Percentiles rank a stretch among this genome's conserved stretches.
Conservation (phyloP, 305 asterid genomes). For the Andrographis paniculata region DNA sequence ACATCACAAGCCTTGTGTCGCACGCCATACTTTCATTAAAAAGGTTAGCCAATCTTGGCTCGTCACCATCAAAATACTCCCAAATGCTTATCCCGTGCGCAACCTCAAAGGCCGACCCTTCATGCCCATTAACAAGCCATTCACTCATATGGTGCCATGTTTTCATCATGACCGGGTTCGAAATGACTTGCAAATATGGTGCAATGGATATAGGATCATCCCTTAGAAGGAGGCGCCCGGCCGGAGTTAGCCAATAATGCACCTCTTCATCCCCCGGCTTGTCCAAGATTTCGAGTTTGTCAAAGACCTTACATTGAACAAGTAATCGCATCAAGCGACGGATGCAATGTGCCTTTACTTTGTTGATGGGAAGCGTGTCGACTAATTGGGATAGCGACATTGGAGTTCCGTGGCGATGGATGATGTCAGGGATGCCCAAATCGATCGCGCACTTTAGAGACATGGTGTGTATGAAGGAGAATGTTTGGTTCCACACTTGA, state of each 20-base stretch:
- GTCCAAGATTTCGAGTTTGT: background rate
- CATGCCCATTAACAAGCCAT: conserved; percentile 12
- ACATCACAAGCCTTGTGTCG: conserved; percentile 6
- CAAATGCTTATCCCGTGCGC: conserved; percentile 18
- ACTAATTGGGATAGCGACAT: conserved; percentile 12
- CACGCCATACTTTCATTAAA: conserved; percentile 15
- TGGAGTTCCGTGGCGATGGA: background rate
- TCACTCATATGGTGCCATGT: conserved; percentile 14
- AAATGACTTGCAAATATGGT: conserved; percentile 2
- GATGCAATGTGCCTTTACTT: conserved; percentile 13
- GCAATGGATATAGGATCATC: background rate
- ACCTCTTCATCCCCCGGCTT: background rate
- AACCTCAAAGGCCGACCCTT: background rate
- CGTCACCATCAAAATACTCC: background rate
- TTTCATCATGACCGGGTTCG: conserved; percentile 3
- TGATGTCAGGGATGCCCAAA: background rate
- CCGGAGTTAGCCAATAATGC: conserved; percentile 13
- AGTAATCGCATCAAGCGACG: conserved; percentile 22
- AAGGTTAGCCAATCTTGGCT: background rate
- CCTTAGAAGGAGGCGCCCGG: conserved; percentile 14
- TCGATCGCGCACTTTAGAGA: too few species aligned
- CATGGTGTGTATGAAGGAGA: too few species aligned
- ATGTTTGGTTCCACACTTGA: too few species aligned
- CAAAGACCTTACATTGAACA: conserved; percentile 17
- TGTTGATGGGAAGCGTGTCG: conserved; percentile 16